Conservation (phyloP, 805 yeast species). For the Ogataea sp. region DNA sequence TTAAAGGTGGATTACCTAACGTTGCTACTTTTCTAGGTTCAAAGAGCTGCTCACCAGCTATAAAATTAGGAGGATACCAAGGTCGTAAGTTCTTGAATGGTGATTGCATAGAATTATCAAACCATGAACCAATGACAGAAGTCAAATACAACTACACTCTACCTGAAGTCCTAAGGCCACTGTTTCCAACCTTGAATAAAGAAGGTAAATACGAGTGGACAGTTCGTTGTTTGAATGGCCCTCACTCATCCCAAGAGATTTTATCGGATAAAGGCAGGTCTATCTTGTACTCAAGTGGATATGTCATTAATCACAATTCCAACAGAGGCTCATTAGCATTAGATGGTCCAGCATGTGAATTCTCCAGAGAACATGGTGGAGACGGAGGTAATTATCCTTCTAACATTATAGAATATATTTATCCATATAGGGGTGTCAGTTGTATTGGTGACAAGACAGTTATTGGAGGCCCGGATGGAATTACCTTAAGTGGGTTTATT, state of each 20-base stretch:
- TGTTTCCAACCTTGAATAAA: conserved; percentile 6
- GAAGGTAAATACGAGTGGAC: conserved; percentile 7
- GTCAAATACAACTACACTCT: conserved; percentile 8
- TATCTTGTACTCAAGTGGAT: conserved; percentile 12
- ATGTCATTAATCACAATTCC: conserved; percentile 20
- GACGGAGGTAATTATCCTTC: conserved; percentile 26
- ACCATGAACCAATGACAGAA: neutral
- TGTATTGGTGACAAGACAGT: conserved; percentile 18
- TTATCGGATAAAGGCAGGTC: conserved; percentile 16
- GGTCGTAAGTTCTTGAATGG: conserved; percentile 21
- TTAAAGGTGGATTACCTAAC: conserved; percentile 23
- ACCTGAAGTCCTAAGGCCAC: conserved; percentile 12
- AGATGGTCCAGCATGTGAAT: conserved; percentile 21
- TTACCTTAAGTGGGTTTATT: conserved; percentile 21
- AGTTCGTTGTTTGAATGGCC: conserved; percentile 19
- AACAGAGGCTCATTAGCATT: conserved; percentile 22
- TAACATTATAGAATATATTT: conserved; percentile 21
- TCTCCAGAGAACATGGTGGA: conserved; percentile 17
- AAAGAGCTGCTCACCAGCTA: conserved; percentile 21
- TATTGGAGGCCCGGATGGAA: conserved; percentile 23
- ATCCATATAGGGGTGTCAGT: conserved; percentile 21
- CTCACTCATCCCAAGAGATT: conserved; percentile 23
- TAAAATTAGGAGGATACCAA: conserved; percentile 23
- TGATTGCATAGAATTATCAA: conserved; percentile 17
- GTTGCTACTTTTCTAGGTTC: conserved; percentile 23